Evolutionary conservation across 108 stramenopile species (phyloP), one percentile per base, ranked within the genome.

Genomic region (Epipyxis sp.): DNA sequence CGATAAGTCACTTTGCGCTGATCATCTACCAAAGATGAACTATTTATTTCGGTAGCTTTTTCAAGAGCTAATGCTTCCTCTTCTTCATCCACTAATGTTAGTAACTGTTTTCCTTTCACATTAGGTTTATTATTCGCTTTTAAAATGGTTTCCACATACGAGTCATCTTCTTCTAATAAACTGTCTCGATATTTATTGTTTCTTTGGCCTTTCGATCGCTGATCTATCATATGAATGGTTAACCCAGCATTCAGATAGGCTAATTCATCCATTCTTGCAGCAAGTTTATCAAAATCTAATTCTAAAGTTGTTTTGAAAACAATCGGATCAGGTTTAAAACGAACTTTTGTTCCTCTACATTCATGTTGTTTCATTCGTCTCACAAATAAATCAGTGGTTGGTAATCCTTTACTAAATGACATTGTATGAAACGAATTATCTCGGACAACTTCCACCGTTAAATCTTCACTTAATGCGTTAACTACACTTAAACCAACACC

Each of bases 401-500:
- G 84, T 59, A 86, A 80, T 40, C 95, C 95, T 25, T 91, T 69
- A 40, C 84, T 81, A 76, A 96, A 94, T 32, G 82, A 80, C 92
- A 96, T 90, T 0, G 29, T 1, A 43, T 83, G 65, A 35, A 79
- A 42, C 58, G 45, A 35, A 1, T 82, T 86, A 44, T 86, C 84
- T 69, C 93, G 86, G 77, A 90, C 81, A 1, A 96, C 95, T 41
- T 78, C 59, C 13, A 95, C 93, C 54, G 88, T 82, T 20, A 95
- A 91, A 71, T 72, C 87, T 72, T 90, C 84, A 57, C 90, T 91
- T 61, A 97, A 79, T 10, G 96, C 96, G 87, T 97, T 97, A 3
- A 97, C 96, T 3, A 97, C 96, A 59, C 87, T 89, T 44, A 97
- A 91, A n/a, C 95, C 95, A 25, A 97, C 95, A 44, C 95, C 95